Evolutionary conservation across 1,284 basidiomycete genomes (phyloP).

Genomic region (Apiotrichum sp.): DNA sequence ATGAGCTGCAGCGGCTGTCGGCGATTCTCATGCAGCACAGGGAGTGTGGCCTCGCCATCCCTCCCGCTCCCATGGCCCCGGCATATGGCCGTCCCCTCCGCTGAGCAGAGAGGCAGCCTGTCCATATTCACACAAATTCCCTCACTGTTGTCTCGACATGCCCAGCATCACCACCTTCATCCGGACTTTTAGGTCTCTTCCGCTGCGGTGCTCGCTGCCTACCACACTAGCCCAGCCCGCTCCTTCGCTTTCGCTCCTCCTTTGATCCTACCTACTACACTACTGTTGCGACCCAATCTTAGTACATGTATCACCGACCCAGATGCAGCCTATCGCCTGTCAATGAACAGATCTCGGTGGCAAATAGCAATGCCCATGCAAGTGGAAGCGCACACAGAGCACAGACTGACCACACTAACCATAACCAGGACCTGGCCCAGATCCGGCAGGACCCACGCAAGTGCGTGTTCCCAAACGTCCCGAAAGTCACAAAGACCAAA

Average conservation of each 20-base stretch:
- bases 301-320: slow-evolving; percentile 11
- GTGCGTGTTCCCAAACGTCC: no score
- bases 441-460: no score
- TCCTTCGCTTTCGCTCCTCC: slow-evolving; percentile 15
- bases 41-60: slow-evolving; percentile 40
- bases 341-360: neutral
- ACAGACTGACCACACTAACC: no score
- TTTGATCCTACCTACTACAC: neutral
- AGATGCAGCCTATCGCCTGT: slow-evolving; percentile 6
- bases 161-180: neutral
- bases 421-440: no score
- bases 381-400: no score
- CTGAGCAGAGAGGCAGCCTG: neutral
- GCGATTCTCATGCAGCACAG: slow-evolving; percentile 47
- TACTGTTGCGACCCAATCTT: neutral
- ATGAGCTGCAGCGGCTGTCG: slow-evolving; percentile 56
- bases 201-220: neutral
- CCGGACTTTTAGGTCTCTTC: neutral
- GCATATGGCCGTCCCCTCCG: slow-evolving; percentile 19
- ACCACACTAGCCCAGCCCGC: neutral
- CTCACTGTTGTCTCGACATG: neutral
- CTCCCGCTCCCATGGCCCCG: slow-evolving; percentile 7
- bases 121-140: neutral
- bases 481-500: no score
- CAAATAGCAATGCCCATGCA: no score